Conservation (phyloP, 1,284 basidiomycete genomes). For the Porphyrellus sp. region DNA sequence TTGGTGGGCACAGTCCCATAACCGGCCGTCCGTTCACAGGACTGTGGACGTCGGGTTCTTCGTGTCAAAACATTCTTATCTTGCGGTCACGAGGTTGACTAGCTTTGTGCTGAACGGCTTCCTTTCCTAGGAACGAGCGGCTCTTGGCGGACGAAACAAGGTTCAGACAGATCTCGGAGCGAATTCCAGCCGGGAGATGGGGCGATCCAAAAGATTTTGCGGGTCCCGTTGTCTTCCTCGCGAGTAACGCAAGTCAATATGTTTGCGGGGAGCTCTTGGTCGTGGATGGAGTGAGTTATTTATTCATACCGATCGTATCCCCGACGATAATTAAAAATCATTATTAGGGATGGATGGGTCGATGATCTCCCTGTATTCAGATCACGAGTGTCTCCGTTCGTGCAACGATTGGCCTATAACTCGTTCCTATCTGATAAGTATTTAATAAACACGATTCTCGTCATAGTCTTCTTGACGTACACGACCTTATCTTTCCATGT, state of each 20-base stretch:
- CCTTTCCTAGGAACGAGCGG: conserved; percentile 64
- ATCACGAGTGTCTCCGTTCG: neutral
- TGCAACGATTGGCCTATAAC: conserved; percentile 2
- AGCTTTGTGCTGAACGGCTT: conserved; percentile 25
- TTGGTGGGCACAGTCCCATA: conserved; percentile 2
- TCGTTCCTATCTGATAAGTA: conserved; percentile 2
- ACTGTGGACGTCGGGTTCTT: conserved; percentile 8
- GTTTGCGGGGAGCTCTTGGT: conserved; percentile 84
- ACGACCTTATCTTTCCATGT: conserved; percentile 5
- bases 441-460: conserved; percentile 3
- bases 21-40: conserved; percentile 4
- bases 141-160: conserved; percentile 73
- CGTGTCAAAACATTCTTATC: conserved; percentile 9
- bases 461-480: conserved; percentile 21
- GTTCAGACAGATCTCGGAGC: conserved; percentile 85
- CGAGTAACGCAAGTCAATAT: conserved; percentile 83
- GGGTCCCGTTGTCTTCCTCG: conserved; percentile 87
- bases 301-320: conserved; percentile 10
- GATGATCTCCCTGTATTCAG: conserved; percentile 32
- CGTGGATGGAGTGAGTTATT: conserved; percentile 63
- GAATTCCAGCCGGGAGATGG: conserved; percentile 92
- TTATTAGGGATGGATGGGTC: conserved; percentile 62
- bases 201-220: conserved; percentile 87
- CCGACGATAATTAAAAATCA: conserved; percentile 16
- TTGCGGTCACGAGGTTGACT: conserved; percentile 5